Evolutionary conservation across 192 early-diverging fungal genomes (phyloP).

Genomic region (Gryganskiella cystojenkinii): DNA sequence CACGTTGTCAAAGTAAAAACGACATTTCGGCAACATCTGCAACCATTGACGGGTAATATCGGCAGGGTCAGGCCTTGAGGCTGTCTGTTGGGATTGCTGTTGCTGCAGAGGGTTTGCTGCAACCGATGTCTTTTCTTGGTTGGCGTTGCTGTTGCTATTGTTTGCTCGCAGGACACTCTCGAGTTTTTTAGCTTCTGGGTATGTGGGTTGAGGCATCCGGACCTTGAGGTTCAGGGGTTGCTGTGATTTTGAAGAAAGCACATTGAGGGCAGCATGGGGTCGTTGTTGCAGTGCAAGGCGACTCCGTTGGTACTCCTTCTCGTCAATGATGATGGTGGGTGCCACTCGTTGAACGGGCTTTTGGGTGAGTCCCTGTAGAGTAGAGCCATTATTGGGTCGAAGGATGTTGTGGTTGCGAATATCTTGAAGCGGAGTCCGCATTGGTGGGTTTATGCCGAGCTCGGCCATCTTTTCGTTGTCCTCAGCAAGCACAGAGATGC

Average conservation of each 20-base stretch:
- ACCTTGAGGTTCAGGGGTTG: not conserved
- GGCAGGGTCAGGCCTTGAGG: not conserved
- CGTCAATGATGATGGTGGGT: not conserved
- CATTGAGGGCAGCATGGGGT: not conserved
- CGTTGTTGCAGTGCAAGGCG: constrained; percentile 21
- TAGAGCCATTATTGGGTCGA: too few relatives aligned
- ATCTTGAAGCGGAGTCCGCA: not conserved
- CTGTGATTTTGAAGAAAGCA: not conserved
- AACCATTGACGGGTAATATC: not conserved
- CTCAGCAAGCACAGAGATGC: not conserved
- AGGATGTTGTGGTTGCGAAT: not conserved
- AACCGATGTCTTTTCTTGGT: too few relatives aligned
- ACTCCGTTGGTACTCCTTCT: constrained; percentile 5
- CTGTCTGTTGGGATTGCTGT: not conserved
- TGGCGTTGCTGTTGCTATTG: too few relatives aligned
- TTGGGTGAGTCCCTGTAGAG: too few relatives aligned
- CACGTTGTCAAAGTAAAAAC: constrained; percentile 35
- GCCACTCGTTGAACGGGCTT: too few relatives aligned
- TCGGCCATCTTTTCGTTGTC: not conserved
- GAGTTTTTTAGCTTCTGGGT: not conserved
- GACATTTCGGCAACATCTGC: constrained; percentile 15
- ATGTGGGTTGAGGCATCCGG: not conserved
- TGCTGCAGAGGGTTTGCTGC: not conserved
- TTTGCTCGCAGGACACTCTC: not conserved
- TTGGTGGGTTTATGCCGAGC: not conserved